Evolutionary conservation across 208 protist species (phyloP).

Genomic region (Lotmaria passim): DNA sequence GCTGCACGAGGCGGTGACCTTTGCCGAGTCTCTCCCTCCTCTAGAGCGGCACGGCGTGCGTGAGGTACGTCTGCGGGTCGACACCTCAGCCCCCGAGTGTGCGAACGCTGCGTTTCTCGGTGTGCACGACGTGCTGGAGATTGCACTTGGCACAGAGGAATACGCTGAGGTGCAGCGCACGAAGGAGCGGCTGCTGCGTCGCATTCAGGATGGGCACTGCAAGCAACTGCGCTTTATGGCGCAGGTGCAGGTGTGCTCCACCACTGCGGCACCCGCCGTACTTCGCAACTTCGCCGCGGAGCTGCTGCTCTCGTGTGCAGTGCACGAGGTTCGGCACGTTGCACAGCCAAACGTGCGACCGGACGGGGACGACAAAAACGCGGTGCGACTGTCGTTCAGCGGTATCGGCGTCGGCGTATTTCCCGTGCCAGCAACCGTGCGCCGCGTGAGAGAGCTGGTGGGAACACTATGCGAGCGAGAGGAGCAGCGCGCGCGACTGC

Average conservation of each 20-base stretch:
- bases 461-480: background rate
- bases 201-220: conserved; percentile 9
- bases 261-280: conserved; percentile 1
- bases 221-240: conserved; percentile 20
- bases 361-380: background rate
- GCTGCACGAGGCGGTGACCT: conserved; percentile 33
- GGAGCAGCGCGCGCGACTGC: background rate
- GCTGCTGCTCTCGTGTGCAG: conserved; percentile 26
- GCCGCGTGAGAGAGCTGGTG: background rate
- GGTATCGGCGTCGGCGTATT: conserved; percentile 31
- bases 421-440: conserved; percentile 15
- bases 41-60: background rate
- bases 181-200: conserved; percentile 31
- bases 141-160: conserved; percentile 2
- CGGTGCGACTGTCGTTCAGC: conserved; percentile 27
- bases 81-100: background rate
- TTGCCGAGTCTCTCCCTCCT: conserved; percentile 26
- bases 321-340: background rate
- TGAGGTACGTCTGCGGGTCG: conserved; percentile 22
- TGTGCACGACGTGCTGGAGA: conserved; percentile 5
- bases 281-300: conserved; percentile 25
- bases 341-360: background rate
- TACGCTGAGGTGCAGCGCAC: conserved; percentile 2
- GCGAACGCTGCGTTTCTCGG: conserved; percentile 9
- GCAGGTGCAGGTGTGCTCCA: conserved; percentile 1